Base-by-base conservation (phyloP, 2,329 filamentous ascomycete species). In the Neopestalotiopsis sp. region DNA sequence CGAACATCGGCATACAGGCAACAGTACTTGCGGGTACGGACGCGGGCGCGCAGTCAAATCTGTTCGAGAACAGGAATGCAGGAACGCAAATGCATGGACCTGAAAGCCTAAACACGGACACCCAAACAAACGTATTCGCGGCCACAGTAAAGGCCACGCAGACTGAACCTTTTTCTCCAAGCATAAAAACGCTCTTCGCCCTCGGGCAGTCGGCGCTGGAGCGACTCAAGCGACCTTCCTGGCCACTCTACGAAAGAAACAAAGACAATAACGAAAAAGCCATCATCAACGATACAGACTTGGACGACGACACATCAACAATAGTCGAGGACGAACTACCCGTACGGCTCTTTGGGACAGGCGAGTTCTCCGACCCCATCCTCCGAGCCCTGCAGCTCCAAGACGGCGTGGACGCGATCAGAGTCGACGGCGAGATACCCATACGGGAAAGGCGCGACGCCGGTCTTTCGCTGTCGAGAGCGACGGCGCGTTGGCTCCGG, bases 351-450 rank as follows among this genome's bases (percentile, higher is more conserved):
- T 59, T 59, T 32, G 57, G 57, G 13, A 59, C 14, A 6, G 59
- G 32, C 34, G 34, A 62, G 14, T 38, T 24, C 24, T 20, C 45
- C 20, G 42, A 64, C 45, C 61, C 61, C 5, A 14, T 49, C 14
- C 14, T 64, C 38, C 28, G 20, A 30, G 61, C 61, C 4, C 14
- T 64, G 17, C 28, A 64, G 12, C 61, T 64, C 42, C 61, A 64
- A 40, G 59, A 62, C n/a, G 40, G 32, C 28, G 34, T 34, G 17
- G 14, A 40, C 14, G 34, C 28, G 24, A 28, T 5, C 28, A 4
- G 34, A 38, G 34, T 64, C 12, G n/a, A 34, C n/a, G 14, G 24
- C n/a, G 14, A 28, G n/a, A n/a, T 20, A 7, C 14, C 45, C 3
- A 49, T 28, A 28, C n/a, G 24, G 24, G 40, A 53, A 3, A 32